A percentile compares a stretch with the other conserved stretches of the same genome.
These are phyloP conservation scores for Pleurotus sapidus DNA, from an alignment of 768 basidiomycete species.

Conservation along the genomic window DNA sequence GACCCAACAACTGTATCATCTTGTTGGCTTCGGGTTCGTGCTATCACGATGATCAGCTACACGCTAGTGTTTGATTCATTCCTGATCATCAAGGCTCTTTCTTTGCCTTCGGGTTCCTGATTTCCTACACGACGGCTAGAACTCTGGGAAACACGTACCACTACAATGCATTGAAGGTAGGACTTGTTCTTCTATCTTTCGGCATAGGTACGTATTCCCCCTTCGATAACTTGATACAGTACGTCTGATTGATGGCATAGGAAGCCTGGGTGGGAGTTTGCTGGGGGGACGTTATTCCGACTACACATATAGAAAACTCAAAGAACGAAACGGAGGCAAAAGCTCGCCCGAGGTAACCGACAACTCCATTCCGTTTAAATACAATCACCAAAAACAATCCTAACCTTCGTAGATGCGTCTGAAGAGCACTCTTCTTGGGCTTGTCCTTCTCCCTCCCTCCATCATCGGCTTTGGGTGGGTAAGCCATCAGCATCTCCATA, in stretches of 20 bases:
- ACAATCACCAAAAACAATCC: not conserved
- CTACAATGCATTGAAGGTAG: conserved; percentile 68
- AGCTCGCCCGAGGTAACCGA: conserved; percentile 62
- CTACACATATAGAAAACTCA: conserved; percentile 31
- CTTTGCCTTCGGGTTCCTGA: conserved; percentile 68
- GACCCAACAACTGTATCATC: conserved; percentile 66
- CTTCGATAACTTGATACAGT: too few relatives aligned
- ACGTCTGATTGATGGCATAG: conserved; percentile 16
- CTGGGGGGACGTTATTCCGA: conserved; percentile 48
- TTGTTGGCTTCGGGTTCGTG: conserved; percentile 49
- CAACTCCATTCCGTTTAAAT: not conserved
- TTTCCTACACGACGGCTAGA: conserved; percentile 73
- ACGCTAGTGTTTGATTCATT: not conserved
- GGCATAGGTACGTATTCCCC: conserved; percentile 51
- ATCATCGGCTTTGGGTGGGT: conserved; percentile 78
- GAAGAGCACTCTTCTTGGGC: conserved; percentile 54
- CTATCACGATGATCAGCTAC: not conserved
- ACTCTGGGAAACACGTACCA: conserved; percentile 63
- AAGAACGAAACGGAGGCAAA: conserved; percentile 35
- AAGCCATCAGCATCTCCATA: conserved; percentile 54
- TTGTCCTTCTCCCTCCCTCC: conserved; percentile 57
- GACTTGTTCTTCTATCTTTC: conserved; percentile 72
- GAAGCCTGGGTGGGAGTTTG: conserved; percentile 37
- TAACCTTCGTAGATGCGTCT: conserved; percentile 59
- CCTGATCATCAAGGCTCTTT: conserved; percentile 45